phyloP scores from a whole-genome alignment of 306 rosid genomes.

The Sindora glabra region DNA sequence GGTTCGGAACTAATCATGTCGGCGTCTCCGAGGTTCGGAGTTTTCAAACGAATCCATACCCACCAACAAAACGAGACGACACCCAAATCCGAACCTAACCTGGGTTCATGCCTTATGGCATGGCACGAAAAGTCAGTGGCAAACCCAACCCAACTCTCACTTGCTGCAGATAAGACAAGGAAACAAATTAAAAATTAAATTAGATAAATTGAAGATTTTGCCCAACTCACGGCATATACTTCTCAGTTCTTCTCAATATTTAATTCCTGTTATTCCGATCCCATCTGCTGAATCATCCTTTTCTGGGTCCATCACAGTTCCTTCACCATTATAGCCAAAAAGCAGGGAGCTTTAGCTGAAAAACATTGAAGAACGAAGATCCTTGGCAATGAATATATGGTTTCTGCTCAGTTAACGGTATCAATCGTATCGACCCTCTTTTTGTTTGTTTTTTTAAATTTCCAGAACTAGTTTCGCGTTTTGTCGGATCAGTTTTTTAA shows the following conservation, averaged over 20 bases:
- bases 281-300: slow-evolving; percentile 7
- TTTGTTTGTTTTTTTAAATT: not conserved
- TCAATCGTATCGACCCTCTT: not conserved
- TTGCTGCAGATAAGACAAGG: slow-evolving; percentile 32
- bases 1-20: slow-evolving; percentile 42
- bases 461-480: not conserved
- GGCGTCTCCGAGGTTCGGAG: slow-evolving; percentile 32
- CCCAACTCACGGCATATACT: slow-evolving; percentile 22
- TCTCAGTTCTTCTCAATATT: no score
- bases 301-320: not conserved
- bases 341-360: not conserved
- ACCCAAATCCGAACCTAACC: slow-evolving; percentile 18
- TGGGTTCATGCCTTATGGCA: no score
- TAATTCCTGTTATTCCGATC: no score
- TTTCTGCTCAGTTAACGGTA: slow-evolving; percentile 18
- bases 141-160: slow-evolving; percentile 14
- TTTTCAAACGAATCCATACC: slow-evolving; percentile 15
- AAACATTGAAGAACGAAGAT: not conserved
- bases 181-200: not conserved
- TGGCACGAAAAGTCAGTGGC: no score
- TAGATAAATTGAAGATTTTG: not conserved
- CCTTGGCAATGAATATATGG: no score
- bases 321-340: not conserved
- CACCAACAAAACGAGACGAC: not conserved
- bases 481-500: not conserved